Percentiles rank a stretch among this genome's conserved stretches.
Conservation (phyloP, 495 filamentous ascomycete genomes). For the Xylaria palmicola region DNA sequence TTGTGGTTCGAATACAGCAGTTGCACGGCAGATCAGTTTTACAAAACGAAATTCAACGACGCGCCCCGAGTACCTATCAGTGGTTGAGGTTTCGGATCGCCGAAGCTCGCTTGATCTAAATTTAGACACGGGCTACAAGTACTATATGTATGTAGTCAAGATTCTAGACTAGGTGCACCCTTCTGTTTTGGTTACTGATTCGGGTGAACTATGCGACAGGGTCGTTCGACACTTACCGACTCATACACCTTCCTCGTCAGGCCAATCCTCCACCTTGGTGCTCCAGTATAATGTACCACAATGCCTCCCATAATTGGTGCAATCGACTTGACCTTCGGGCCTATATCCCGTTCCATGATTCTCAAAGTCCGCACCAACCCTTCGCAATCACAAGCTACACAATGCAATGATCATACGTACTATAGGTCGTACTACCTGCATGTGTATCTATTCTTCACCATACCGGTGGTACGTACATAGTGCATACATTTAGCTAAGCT, state of each 20-base stretch:
- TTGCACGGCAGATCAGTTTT: too few species aligned
- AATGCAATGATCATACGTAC: too few species aligned
- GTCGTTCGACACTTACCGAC: conserved; percentile 3
- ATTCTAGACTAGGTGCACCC: too few species aligned
- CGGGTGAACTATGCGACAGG: not conserved
- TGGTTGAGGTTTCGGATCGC: not conserved
- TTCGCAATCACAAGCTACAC: not conserved
- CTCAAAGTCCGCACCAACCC: not conserved
- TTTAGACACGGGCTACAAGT: not conserved
- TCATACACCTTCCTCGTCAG: conserved; percentile 14
- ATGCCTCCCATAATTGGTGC: conserved; percentile 6
- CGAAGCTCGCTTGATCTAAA: conserved; percentile 7
- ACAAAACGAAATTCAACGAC: not conserved
- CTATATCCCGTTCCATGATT: conserved; percentile 12
- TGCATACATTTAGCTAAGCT: not conserved
- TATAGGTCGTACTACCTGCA: too few species aligned
- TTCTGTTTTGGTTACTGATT: not conserved
- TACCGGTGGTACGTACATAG: too few species aligned
- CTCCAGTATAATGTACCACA: conserved; percentile 5
- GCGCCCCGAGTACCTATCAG: not conserved
- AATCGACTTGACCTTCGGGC: conserved; percentile 7
- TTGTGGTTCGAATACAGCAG: too few species aligned
- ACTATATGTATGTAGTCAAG: not conserved
- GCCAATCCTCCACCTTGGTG: conserved; percentile 15
- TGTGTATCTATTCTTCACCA: too few species aligned